Base-by-base conservation (phyloP, 1,284 basidiomycete species). In the Meripilus lineatus region DNA sequence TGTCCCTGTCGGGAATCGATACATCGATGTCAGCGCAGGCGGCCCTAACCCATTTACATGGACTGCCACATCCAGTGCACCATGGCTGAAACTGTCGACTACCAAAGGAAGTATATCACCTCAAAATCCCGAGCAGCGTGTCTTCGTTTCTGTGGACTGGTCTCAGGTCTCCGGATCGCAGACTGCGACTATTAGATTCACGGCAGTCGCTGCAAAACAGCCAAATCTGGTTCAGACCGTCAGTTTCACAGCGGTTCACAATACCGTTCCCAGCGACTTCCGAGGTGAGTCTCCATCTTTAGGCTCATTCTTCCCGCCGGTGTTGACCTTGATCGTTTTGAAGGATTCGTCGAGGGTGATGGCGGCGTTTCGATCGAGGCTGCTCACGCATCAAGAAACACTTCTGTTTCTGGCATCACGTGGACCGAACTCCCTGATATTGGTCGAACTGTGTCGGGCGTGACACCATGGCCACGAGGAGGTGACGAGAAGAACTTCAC, bases 361-460 rank as follows among this genome's bases (percentile, higher is more conserved):
- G 79, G 80, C 8, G 75, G 70, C 14, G 68, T 86, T 33, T 77
- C 78, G 1, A 80, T 85, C 32, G 81, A 87, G 53, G 82, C 81
- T 10, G 74, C 69, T 2, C 81, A 84, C 56, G 63, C 72, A 0
- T 59, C 68, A 14, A 66, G 75, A 14, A 80, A 79, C 56, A 75
- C 69, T 2, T 62, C 72, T 11, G 74, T 77, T 5, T 61, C 65
- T 25, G 73, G 72, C 7, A 67, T 80, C 23, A 58, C 69, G 2
- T 85, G 82, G 81, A 69, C 66, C 13, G 71, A 77, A 32, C 61
- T 84, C 4, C 78, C 78, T 2, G 75, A 74, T 3, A 73, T 79
- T 40, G 80, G 80, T 3, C 61, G 70, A 22, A 81, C 79, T 3
- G 55, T 78, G 3, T 80, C 79, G 30, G 83, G 71, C 15, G 66